Base-by-base conservation (phyloP, 306 rosid genomes). In the Adenanthera pavonina region DNA sequence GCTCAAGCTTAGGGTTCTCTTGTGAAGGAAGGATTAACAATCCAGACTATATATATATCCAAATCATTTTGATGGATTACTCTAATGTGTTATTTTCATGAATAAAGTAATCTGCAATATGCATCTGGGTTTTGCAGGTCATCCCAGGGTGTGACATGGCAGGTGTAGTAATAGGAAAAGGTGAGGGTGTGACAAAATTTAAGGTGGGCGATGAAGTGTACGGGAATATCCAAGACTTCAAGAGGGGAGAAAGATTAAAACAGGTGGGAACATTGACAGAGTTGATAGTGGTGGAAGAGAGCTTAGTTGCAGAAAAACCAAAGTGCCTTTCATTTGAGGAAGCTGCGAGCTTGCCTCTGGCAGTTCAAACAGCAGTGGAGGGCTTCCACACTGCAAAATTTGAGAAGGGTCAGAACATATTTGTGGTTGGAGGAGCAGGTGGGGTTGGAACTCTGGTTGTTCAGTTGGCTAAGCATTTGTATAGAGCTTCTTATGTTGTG, bases 61-160 rank as follows among this genome's bases (percentile, higher is more conserved):
- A 25, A 25, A 25, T 25, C 30, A 25, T 25, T 25, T 25, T 25
- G 30, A 25, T 25, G 30, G 30, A 25, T 25, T 25, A 25, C 30
- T 25, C 30, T 25, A 25, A 25, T 25, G 30, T 25, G 30, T 25
- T 1, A 25, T 25, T 25, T 25, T 25, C 30, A 25, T 25, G 30
- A 25, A 25, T 25, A 25, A 25, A 25, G 0, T 25, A 25, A 25
- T 25, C 30, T 25, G 30, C 30, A 25, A 25, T 25, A 25, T 25
- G 30, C 30, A 25, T 25, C 30, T 25, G 30, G 30, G 30, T 25
- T 25, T 25, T 16, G 79, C 85, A 86, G 90, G 86, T 65, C 8
- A 81, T 87, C 33, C 90, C 90, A 19, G 90, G 88, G 38, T 87
- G 90, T 34, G 90, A 87, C 78, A 84, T 87, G 87, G 90, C 90